Conservation (phyloP, 2,329 filamentous ascomycete species). For the Chaetomium sp. region DNA sequence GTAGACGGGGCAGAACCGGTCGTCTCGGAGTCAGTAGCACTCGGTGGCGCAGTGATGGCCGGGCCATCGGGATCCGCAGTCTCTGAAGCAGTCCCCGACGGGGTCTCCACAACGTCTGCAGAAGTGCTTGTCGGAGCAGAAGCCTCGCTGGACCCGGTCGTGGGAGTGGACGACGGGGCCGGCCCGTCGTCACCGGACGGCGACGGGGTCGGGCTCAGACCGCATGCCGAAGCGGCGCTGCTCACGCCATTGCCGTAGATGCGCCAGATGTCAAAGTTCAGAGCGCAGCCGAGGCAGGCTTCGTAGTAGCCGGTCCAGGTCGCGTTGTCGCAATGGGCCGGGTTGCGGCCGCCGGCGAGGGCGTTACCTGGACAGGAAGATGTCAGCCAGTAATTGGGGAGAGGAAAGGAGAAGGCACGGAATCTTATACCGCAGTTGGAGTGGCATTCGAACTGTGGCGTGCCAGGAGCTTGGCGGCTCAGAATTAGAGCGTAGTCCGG, state of each 20-base stretch:
- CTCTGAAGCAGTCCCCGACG: neutral
- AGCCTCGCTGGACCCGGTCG: too few species aligned
- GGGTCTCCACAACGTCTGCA: neutral
- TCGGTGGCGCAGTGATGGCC: neutral
- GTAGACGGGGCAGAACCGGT: neutral
- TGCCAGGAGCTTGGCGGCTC: conserved; percentile 50
- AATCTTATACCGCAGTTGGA: conserved; percentile 52
- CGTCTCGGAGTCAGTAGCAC: neutral
- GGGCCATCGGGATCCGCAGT: neutral
- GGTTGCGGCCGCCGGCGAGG: conserved; percentile 42
- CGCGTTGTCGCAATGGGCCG: conserved; percentile 43
- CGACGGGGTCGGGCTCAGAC: conserved; percentile 29
- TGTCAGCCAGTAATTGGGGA: neutral
- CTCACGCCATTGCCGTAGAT: conserved; percentile 46
- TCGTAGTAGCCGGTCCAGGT: conserved; percentile 47
- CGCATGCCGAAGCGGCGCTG: conserved; percentile 40
- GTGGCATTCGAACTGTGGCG: conserved; percentile 51
- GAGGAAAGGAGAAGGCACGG: neutral
- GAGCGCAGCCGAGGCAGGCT: conserved; percentile 49
- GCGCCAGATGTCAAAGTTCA: conserved; percentile 49
- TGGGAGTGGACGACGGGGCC: neutral
- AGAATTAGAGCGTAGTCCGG: conserved; percentile 25
- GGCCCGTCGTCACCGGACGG: conserved; percentile 13
- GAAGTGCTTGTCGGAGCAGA: too few species aligned
- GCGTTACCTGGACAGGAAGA: conserved; percentile 33